Evolutionary conservation across 805 yeast species (phyloP).

Genomic region (Metschnikowia shivogae): DNA sequence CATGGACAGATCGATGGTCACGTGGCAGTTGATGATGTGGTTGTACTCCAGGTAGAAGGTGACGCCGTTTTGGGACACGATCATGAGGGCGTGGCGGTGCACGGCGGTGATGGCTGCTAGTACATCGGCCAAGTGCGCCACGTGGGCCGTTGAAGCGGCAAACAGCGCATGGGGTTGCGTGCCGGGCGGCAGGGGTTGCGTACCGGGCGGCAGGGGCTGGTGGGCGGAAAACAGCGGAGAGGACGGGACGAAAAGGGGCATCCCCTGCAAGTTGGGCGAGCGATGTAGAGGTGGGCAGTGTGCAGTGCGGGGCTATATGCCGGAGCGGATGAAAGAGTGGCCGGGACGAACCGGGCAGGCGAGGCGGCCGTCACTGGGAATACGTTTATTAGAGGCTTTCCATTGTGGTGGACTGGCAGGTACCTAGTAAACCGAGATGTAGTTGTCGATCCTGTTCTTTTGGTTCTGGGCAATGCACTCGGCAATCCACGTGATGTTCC

Average conservation of each 20-base stretch:
- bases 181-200: not conserved
- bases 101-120: constrained; percentile 30
- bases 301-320: too few species aligned
- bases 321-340: too few species aligned
- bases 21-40: constrained; percentile 33
- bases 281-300: too few species aligned
- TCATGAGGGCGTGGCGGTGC: constrained; percentile 32
- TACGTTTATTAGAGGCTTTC: too few species aligned
- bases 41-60: constrained; percentile 33
- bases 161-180: constrained; percentile 15
- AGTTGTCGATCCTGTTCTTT: constrained; percentile 87
- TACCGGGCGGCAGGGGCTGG: not conserved
- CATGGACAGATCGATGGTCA: constrained; percentile 34
- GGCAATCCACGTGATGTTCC: constrained; percentile 99
- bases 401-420: too few species aligned
- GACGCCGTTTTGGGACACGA: constrained; percentile 30
- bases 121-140: constrained; percentile 36
- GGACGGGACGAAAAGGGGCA: constrained; percentile 14
- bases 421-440: constrained; percentile 79
- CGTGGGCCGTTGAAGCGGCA: constrained; percentile 35
- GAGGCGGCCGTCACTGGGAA: too few species aligned
- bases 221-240: constrained; percentile 8
- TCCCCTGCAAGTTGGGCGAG: not conserved
- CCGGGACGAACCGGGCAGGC: too few species aligned
- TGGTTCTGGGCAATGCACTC: constrained; percentile 99